Conservation (phyloP, 176 grass and related monocot species). For the Tuctoria greenei region DNA sequence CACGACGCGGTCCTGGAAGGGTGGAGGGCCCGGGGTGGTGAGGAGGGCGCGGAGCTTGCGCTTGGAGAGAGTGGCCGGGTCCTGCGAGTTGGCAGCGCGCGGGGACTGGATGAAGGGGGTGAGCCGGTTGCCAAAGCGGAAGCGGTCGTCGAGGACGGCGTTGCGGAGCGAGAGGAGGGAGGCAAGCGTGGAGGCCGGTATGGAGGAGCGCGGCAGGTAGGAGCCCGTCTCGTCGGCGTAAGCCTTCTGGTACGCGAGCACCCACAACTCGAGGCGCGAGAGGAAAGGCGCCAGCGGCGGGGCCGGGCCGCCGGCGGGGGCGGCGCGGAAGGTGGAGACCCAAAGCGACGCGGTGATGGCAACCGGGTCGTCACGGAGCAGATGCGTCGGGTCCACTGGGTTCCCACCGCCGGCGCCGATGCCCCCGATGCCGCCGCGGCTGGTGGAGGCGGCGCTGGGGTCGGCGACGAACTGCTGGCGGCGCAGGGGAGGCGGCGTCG, state of each 20-base stretch:
- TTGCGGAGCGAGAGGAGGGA: constrained; percentile 84
- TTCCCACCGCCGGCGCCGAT: constrained; percentile 7
- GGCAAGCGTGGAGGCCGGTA: constrained; percentile 53
- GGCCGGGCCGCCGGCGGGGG: constrained; percentile 36
- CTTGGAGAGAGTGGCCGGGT: constrained; percentile 82
- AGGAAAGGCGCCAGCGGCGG: constrained; percentile 61
- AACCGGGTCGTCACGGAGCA: constrained; percentile 80
- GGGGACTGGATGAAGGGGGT: constrained; percentile 70
- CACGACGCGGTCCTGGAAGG: constrained; percentile 91
- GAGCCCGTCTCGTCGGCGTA: constrained; percentile 92
- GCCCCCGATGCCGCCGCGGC: neutral
- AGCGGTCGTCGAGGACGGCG: constrained; percentile 75
- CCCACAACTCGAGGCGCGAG: constrained; percentile 87
- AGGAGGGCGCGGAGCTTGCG: constrained; percentile 87
- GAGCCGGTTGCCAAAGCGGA: constrained; percentile 86
- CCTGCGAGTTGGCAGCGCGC: constrained; percentile 48
- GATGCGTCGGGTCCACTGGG: constrained; percentile 62
- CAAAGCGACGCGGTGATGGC: constrained; percentile 73
- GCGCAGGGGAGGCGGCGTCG: constrained; percentile 14
- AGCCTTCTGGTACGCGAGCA: constrained; percentile 94
- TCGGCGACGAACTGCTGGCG: constrained; percentile 46
- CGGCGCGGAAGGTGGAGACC: constrained; percentile 72
- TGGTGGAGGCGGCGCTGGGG: constrained; percentile 19
- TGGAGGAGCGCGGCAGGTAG: constrained; percentile 80
- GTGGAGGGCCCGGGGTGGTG: constrained; percentile 57